These are phyloP conservation scores for Trametes versicolor DNA, from an alignment of 1,284 basidiomycete species.

Conservation along the genomic window DNA sequence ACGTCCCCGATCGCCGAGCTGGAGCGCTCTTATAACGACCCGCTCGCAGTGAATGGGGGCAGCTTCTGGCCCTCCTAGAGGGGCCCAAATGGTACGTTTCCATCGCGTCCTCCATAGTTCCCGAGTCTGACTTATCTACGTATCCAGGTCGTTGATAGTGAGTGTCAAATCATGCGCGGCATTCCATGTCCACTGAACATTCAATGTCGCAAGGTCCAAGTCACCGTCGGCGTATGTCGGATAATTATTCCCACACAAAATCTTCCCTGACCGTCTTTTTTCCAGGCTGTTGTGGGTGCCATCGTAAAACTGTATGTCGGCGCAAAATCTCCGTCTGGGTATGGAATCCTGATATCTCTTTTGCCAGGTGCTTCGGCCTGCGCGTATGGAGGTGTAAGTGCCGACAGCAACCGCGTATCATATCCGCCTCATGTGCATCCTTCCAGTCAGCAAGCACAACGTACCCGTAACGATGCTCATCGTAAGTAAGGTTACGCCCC, in stretches of 20 bases:
- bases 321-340: neutral
- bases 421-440: constrained; percentile 3
- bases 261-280: constrained; percentile 13
- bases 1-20: constrained; percentile 8
- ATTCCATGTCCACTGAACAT: constrained; percentile 8
- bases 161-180: constrained; percentile 9
- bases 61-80: constrained; percentile 51
- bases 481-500: constrained; percentile 50
- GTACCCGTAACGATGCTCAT: constrained; percentile 62
- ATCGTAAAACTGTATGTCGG: constrained; percentile 67
- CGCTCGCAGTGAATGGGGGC: constrained; percentile 57
- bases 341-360: constrained; percentile 1
- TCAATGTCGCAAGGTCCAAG: constrained; percentile 56
- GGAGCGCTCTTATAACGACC: neutral
- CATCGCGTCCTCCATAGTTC: neutral
- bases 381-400: constrained; percentile 76
- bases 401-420: neutral
- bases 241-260: neutral
- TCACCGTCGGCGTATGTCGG: constrained; percentile 61
- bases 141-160: constrained; percentile 48
- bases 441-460: constrained; percentile 69
- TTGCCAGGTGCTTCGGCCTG: constrained; percentile 65
- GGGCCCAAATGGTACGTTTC: constrained; percentile 57
- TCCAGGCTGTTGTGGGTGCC: constrained; percentile 61
- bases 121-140: constrained; percentile 46